These are phyloP conservation scores for Gynostemma pentaphyllum DNA, from an alignment of 306 rosid species.

Conservation along the genomic window DNA sequence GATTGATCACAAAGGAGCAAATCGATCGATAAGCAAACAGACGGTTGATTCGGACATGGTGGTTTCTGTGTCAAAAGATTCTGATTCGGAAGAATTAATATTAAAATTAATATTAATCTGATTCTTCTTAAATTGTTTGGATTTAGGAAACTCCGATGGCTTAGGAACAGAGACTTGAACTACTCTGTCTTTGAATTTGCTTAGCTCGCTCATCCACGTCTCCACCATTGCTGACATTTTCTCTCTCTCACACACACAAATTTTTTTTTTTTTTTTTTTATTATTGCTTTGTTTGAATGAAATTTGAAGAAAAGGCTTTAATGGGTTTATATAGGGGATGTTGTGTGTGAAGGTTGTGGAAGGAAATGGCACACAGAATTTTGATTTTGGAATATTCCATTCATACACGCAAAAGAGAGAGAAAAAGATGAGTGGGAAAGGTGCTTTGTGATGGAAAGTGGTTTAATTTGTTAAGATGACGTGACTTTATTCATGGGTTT, in stretches of 20 bases:
- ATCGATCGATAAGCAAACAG: slow-evolving; percentile 77
- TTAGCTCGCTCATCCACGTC: slow-evolving; percentile 54
- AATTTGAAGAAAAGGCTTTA: slow-evolving; percentile 3
- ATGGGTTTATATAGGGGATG: background rate
- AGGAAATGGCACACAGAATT: slow-evolving; percentile 31
- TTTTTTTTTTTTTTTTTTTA: background rate
- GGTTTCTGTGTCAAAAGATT: background rate
- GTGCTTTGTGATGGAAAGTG: background rate
- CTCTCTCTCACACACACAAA: background rate
- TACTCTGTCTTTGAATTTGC: slow-evolving; percentile 47
- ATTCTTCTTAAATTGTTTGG: slow-evolving; percentile 24
- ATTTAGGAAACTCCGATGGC: slow-evolving; percentile 16
- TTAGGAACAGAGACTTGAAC: slow-evolving; percentile 19
- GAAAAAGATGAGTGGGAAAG: background rate
- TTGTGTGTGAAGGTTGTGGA: background rate
- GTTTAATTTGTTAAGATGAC: no score
- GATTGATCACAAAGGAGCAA: slow-evolving; percentile 50
- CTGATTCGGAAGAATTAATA: no score
- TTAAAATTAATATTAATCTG: no score
- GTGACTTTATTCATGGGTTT: no score
- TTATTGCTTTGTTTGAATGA: background rate
- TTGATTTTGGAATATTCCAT: slow-evolving; percentile 22
- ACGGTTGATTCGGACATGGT: slow-evolving; percentile 57
- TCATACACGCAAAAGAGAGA: background rate
- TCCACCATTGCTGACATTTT: slow-evolving; percentile 61